Evolutionary conservation across 2,329 filamentous ascomycete species (phyloP).

Genomic region (Scedosporium minutisporum): DNA sequence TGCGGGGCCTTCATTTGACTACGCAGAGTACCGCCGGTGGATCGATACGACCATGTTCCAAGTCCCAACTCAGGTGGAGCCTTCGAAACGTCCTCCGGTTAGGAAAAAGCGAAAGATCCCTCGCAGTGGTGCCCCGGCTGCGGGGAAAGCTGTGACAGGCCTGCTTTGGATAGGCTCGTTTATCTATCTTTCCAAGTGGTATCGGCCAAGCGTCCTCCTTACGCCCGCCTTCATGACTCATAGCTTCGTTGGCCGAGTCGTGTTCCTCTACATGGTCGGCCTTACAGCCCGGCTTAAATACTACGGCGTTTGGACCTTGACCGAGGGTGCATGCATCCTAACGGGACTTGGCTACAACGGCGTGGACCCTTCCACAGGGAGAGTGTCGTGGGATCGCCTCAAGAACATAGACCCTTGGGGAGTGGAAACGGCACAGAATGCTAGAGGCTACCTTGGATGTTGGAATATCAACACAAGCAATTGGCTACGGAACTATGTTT

Average conservation of each 20-base stretch:
- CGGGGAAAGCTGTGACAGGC: slow-evolving; percentile 63
- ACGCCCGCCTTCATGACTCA: slow-evolving; percentile 57
- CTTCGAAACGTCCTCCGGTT: slow-evolving; percentile 73
- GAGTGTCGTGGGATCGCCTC: slow-evolving; percentile 77
- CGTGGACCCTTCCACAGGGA: slow-evolving; percentile 73
- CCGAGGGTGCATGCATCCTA: slow-evolving; percentile 89
- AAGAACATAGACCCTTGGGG: slow-evolving; percentile 81
- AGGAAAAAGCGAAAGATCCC: slow-evolving; percentile 88
- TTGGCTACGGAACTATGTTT: slow-evolving; percentile 94
- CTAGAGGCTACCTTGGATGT: slow-evolving; percentile 77
- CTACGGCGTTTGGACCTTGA: slow-evolving; percentile 90
- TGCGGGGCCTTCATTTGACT: slow-evolving; percentile 88
- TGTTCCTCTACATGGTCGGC: slow-evolving; percentile 73
- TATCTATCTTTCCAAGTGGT: slow-evolving; percentile 60
- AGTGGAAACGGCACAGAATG: slow-evolving; percentile 87
- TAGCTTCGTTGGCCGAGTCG: slow-evolving; percentile 62
- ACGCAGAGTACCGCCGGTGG: slow-evolving; percentile 83
- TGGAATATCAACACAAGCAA: slow-evolving; percentile 99
- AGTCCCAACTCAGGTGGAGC: slow-evolving; percentile 69
- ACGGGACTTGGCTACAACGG: slow-evolving; percentile 92
- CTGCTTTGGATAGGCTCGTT: slow-evolving; percentile 73
- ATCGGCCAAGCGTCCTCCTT: slow-evolving; percentile 54
- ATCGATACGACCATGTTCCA: slow-evolving; percentile 94
- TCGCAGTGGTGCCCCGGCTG: slow-evolving; percentile 76
- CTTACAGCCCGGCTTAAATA: slow-evolving; percentile 82